These are phyloP conservation scores for Microbotryum silenes-acaulis DNA, from an alignment of 1,284 basidiomycete genomes.

Conservation along the genomic window DNA sequence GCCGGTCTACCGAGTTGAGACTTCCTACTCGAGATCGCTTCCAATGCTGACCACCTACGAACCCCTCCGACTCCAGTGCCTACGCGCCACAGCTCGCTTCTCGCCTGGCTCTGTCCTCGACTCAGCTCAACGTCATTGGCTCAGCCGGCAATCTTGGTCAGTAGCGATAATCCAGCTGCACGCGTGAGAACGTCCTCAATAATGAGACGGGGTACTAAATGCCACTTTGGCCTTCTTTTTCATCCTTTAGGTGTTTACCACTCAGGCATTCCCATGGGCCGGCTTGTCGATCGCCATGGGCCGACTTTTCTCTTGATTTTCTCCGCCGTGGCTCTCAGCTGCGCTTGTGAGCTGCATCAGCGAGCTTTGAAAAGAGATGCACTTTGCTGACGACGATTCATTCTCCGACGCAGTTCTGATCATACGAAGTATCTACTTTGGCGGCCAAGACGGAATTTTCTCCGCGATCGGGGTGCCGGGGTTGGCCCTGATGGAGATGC, in stretches of 20 bases:
- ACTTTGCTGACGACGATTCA: too few relatives aligned
- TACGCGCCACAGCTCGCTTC: slow-evolving; percentile 42
- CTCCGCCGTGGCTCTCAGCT: slow-evolving; percentile 11
- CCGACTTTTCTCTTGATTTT: slow-evolving; percentile 12
- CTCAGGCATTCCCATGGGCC: slow-evolving; percentile 5
- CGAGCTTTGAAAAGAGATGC: not conserved
- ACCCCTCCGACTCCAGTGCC: not conserved
- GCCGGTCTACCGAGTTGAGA: too few relatives aligned
- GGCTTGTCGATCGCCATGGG: slow-evolving; percentile 23
- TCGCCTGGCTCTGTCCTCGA: slow-evolving; percentile 37
- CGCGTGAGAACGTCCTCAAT: too few relatives aligned
- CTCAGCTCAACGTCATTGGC: slow-evolving; percentile 42
- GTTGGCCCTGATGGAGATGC: slow-evolving; percentile 11
- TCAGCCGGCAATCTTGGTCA: slow-evolving; percentile 40
- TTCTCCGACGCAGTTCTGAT: slow-evolving; percentile 34
- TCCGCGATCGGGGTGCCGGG: slow-evolving; percentile 20
- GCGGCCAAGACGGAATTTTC: slow-evolving; percentile 38
- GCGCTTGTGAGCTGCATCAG: slow-evolving; percentile 10
- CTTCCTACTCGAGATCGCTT: too few relatives aligned
- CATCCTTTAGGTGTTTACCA: too few relatives aligned
- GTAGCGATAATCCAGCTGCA: too few relatives aligned
- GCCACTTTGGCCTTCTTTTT: too few relatives aligned
- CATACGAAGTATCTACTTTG: slow-evolving; percentile 40
- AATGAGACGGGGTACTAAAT: too few relatives aligned
- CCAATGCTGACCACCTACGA: not conserved